phyloP scores from a whole-genome alignment of 1,284 basidiomycete species.

The Retiboletus flavoniger region DNA sequence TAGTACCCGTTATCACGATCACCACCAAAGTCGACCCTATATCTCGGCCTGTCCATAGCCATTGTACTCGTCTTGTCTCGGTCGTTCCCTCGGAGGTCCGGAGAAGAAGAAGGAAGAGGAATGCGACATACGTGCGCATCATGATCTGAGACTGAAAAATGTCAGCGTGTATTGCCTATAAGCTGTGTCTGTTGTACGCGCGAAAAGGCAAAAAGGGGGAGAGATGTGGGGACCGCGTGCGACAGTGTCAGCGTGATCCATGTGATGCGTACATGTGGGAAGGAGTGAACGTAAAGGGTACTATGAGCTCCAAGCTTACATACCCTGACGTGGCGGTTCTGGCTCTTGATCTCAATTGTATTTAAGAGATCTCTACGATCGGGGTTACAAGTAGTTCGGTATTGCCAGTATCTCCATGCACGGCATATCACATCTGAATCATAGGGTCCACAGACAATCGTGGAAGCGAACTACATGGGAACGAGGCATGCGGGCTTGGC shows the following conservation, averaged over 20 bases:
- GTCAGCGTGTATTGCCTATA: not conserved
- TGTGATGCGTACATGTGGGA: slow-evolving; percentile 19
- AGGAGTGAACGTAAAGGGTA: slow-evolving; percentile 10
- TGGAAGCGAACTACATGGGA: not conserved
- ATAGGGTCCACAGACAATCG: not conserved
- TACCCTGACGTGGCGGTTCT: slow-evolving; percentile 10
- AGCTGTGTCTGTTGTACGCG: slow-evolving; percentile 12
- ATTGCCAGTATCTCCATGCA: not conserved
- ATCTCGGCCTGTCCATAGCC: slow-evolving; percentile 3
- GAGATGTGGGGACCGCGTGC: slow-evolving; percentile 8
- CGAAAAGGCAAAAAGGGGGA: not conserved
- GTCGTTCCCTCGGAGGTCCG: slow-evolving; percentile 26
- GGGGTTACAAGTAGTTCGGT: not conserved
- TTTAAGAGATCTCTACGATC: not conserved
- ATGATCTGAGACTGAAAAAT: not conserved
- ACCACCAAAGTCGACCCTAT: not conserved
- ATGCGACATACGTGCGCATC: slow-evolving; percentile 12
- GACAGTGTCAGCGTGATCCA: slow-evolving; percentile 4
- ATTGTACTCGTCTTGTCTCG: not conserved
- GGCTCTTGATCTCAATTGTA: slow-evolving; percentile 9
- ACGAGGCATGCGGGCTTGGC: not conserved
- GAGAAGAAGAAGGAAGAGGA: slow-evolving; percentile 8
- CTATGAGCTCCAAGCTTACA: slow-evolving; percentile 5
- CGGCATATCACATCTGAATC: slow-evolving; percentile 5
- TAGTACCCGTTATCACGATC: not conserved